A percentile compares a stretch with the other conserved stretches of the same genome.
These are phyloP conservation scores for Moesziomyces globuligerus DNA, from an alignment of 1,284 basidiomycete genomes.

Conservation along the genomic window DNA sequence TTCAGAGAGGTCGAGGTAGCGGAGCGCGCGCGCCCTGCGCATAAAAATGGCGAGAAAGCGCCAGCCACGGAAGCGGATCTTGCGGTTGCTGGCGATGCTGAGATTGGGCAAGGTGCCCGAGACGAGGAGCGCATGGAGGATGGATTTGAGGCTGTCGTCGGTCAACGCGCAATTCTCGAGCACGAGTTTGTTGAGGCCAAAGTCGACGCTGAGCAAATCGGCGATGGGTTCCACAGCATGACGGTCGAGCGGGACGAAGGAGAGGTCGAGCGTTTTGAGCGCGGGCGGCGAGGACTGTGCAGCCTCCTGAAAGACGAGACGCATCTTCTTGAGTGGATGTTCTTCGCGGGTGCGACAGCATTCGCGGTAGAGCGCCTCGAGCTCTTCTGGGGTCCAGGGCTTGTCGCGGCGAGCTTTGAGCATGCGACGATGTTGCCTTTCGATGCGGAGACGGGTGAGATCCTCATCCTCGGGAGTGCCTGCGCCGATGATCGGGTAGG, in stretches of 20 bases:
- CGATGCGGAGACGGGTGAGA: slow-evolving; percentile 58
- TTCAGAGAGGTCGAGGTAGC: slow-evolving; percentile 88
- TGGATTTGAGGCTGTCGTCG: slow-evolving; percentile 79
- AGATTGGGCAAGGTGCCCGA: slow-evolving; percentile 83
- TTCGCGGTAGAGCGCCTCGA: slow-evolving; percentile 62
- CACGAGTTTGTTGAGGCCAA: slow-evolving; percentile 60
- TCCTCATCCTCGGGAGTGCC: slow-evolving; percentile 60
- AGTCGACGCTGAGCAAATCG: slow-evolving; percentile 63
- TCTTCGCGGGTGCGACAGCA: slow-evolving; percentile 66
- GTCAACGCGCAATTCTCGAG: slow-evolving; percentile 63
- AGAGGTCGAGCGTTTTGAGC: slow-evolving; percentile 59
- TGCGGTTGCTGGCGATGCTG: slow-evolving; percentile 85
- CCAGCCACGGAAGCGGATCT: slow-evolving; percentile 82
- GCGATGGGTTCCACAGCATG: slow-evolving; percentile 59
- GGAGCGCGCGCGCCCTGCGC: slow-evolving; percentile 77
- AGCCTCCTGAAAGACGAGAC: slow-evolving; percentile 57
- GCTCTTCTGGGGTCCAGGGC: slow-evolving; percentile 57
- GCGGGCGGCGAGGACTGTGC: slow-evolving; percentile 40
- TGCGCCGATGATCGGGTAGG: slow-evolving; percentile 62
- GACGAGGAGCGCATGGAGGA: slow-evolving; percentile 88
- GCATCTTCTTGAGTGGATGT: slow-evolving; percentile 62
- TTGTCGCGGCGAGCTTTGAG: slow-evolving; percentile 42
- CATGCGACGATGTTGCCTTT: slow-evolving; percentile 55
- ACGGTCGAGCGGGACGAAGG: slow-evolving; percentile 54
- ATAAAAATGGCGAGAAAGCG: slow-evolving; percentile 83